Base-by-base conservation (phyloP, 345 rosid species). In the Camelina neglecta region DNA sequence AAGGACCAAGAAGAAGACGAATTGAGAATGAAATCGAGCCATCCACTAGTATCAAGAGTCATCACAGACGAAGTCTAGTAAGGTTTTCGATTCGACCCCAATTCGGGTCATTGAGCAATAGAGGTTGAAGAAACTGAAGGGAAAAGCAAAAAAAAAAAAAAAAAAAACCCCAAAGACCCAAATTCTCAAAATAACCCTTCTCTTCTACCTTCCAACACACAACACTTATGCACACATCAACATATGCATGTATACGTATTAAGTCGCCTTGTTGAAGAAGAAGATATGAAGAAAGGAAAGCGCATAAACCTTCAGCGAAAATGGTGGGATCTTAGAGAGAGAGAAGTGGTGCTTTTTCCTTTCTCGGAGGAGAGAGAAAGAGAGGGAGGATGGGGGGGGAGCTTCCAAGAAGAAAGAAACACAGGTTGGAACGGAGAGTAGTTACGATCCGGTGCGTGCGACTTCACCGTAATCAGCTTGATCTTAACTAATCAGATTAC, bases 31-130 rank as follows among this genome's bases (percentile, higher is more conserved):
- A 77, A 82, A 83, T 76, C 79, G 89, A 85, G 88, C 89, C 95
- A 89, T 89, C 82, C 76, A 72, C 74, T 39, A 72, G 77, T 73
- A 59, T 66, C 64, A 81, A 86, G 76, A 84, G 84, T 83, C 96
- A 87, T 87, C 75, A 87, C 82, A 84, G 65, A 73, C 53, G 53
- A 75, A 77, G 76, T 66, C 81, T 63, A 67, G 70, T 82, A 70
- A 80, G 66, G 80, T 77, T 81, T 83, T 61, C 75, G 77, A 80
- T 83, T 75, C 56, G 72, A 42, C 48, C 64, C 65, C 71, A 81
- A 71, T 62, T 77, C 51, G 66, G 58, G 65, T 74, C 82, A 59
- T 80, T 71, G 77, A 81, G 67, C 78, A 15, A 18, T 18, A 16
- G 23, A 12, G 69, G 73, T 41, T 42, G 72, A 74, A 54, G 67